These are phyloP conservation scores for Paracoccidioides brasiliensis DNA, from an alignment of 2,329 filamentous ascomycete species.

Conservation along the genomic window DNA sequence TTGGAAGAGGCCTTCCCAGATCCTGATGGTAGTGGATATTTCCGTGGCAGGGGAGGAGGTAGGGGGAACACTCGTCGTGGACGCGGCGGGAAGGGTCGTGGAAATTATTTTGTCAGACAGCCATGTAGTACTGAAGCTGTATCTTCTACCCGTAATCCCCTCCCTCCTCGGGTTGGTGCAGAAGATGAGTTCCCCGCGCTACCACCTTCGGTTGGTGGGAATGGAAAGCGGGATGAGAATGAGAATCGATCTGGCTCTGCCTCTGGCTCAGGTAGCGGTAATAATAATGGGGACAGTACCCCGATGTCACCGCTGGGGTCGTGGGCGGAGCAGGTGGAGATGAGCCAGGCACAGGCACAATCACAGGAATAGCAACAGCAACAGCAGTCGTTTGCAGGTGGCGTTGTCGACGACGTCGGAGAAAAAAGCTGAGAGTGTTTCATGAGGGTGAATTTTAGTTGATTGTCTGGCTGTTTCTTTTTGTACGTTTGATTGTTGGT, in stretches of 20 bases:
- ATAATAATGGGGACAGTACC: neutral
- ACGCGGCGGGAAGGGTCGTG: slow-evolving; percentile 19
- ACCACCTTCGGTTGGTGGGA: slow-evolving; percentile 12
- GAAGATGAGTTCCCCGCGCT: slow-evolving; percentile 27
- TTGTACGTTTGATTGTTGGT: neutral
- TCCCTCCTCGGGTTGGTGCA: slow-evolving; percentile 17
- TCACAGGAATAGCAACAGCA: neutral
- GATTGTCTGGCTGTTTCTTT: neutral
- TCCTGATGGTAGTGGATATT: neutral
- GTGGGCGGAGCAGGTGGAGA: slow-evolving; percentile 14
- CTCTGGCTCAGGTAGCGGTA: neutral
- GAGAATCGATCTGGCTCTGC: neutral
- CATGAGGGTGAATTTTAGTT: neutral
- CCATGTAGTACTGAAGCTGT: slow-evolving; percentile 3
- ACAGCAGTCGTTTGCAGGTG: neutral
- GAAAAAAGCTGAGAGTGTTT: neutral
- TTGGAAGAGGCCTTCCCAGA: neutral
- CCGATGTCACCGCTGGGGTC: slow-evolving; percentile 6
- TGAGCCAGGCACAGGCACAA: neutral
- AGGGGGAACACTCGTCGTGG: slow-evolving; percentile 14
- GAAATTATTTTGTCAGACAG: slow-evolving; percentile 15
- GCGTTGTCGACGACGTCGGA: neutral
- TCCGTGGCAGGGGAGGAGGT: slow-evolving; percentile 13
- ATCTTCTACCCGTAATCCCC: slow-evolving; percentile 7
- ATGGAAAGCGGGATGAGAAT: slow-evolving; percentile 10